These are phyloP conservation scores for Mycena sanguinolenta DNA, from an alignment of 768 basidiomycete genomes.

Conservation along the genomic window DNA sequence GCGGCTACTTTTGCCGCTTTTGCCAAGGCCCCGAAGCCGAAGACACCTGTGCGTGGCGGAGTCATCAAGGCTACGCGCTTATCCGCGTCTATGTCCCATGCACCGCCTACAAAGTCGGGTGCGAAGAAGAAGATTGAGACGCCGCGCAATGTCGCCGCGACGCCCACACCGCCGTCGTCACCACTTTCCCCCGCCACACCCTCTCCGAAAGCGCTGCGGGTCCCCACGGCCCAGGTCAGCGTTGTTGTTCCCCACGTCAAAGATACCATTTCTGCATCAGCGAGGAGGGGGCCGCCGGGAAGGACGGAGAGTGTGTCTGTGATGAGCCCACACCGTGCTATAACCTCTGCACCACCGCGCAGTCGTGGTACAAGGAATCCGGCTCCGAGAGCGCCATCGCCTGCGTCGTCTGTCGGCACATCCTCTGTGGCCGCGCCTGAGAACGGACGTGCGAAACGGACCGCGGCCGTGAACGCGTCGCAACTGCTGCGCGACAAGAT, in stretches of 20 bases:
- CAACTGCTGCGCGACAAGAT: conserved; percentile 72
- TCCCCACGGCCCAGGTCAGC: conserved; percentile 11
- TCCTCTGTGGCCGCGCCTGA: conserved; percentile 23
- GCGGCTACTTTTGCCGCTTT: neutral
- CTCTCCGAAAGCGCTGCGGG: neutral
- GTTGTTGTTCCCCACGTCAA: conserved; percentile 7
- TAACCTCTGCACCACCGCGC: conserved; percentile 28
- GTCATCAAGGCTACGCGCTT: neutral
- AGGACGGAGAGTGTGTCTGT: conserved; percentile 10
- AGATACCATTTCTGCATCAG: conserved; percentile 5
- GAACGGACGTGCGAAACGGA: conserved; percentile 46
- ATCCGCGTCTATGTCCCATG: neutral
- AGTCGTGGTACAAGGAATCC: neutral
- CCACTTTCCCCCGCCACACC: conserved; percentile 17
- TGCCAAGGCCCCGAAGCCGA: neutral
- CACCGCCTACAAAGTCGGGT: neutral
- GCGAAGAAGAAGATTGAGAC: neutral
- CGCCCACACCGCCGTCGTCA: conserved; percentile 33
- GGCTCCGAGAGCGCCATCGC: conserved; percentile 10
- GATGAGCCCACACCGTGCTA: conserved; percentile 18
- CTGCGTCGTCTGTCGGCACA: conserved; percentile 34
- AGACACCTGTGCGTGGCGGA: neutral
- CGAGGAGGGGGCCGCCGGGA: conserved; percentile 15
- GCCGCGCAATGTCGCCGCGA: conserved; percentile 3
- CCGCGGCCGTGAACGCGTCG: conserved; percentile 60